Evolutionary conservation across 1,284 basidiomycete species (phyloP).

Genomic region (Cryptococcus sp.): DNA sequence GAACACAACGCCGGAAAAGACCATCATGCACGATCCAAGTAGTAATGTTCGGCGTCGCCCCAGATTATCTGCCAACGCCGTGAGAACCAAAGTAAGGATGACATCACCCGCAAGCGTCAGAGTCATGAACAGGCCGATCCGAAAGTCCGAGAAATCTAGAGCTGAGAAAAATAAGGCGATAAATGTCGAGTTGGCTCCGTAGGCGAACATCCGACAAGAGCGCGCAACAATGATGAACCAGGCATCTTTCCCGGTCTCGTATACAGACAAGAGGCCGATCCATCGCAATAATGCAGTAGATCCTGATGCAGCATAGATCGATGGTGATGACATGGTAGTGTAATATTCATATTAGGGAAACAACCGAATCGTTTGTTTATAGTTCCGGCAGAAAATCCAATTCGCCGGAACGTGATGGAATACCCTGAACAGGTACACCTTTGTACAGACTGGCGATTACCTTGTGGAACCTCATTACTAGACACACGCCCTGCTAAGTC

Average conservation of each 20-base stretch:
- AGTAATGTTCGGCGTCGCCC: conserved; percentile 17
- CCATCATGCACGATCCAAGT: conserved; percentile 21
- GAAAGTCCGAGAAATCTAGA: conserved; percentile 14
- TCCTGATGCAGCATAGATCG: too few species aligned
- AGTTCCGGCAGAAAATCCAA: too few species aligned
- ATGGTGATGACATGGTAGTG: too few species aligned
- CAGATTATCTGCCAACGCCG: conserved; percentile 17
- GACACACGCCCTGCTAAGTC: too few species aligned
- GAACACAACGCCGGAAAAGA: conserved; percentile 16
- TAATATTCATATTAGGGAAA: too few species aligned
- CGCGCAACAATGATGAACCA: conserved; percentile 14
- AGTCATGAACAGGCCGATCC: conserved; percentile 18
- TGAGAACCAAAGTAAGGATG: conserved; percentile 13
- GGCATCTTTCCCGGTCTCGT: conserved; percentile 8
- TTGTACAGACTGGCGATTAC: too few species aligned
- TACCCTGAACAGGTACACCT: too few species aligned
- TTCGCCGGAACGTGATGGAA: too few species aligned
- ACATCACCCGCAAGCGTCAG: conserved; percentile 24
- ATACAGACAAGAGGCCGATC: conserved; percentile 10
- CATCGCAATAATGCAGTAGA: too few species aligned
- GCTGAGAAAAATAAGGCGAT: conserved; percentile 14
- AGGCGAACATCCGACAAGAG: conserved; percentile 11
- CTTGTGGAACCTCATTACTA: too few species aligned
- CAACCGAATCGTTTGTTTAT: too few species aligned
- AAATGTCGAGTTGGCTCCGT: conserved; percentile 10